phyloP scores from a whole-genome alignment of 1,284 basidiomycete genomes.

The Serendipita sp. region DNA sequence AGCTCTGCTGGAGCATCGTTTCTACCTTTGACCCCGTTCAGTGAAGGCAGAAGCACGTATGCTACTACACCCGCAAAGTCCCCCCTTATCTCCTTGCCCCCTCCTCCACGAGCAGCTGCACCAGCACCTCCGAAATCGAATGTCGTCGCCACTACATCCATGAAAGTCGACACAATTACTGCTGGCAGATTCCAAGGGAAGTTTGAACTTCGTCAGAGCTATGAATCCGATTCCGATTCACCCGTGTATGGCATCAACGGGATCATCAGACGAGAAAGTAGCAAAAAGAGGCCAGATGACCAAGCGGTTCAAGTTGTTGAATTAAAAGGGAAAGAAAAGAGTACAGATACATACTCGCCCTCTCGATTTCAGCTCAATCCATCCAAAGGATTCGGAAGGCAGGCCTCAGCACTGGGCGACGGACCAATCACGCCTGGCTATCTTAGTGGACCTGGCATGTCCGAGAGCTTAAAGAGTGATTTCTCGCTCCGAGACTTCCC shows the following conservation, averaged over 20 bases:
- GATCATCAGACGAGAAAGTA: constrained; percentile 18
- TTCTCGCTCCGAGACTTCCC: constrained; percentile 61
- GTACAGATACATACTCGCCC: constrained; percentile 36
- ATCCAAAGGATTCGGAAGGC: constrained; percentile 11
- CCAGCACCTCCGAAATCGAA: neutral
- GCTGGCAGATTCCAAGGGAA: neutral
- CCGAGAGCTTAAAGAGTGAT: constrained; percentile 35
- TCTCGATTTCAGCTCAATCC: neutral
- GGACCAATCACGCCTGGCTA: constrained; percentile 8
- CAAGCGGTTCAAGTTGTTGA: neutral
- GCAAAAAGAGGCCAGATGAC: constrained; percentile 21
- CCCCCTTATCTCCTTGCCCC: neutral
- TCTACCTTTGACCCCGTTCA: neutral
- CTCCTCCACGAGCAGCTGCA: neutral
- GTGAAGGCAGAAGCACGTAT: neutral
- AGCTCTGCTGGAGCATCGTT: neutral
- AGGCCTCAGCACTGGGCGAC: neutral
- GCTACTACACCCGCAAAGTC: constrained; percentile 9
- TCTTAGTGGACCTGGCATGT: constrained; percentile 11
- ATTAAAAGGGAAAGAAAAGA: constrained; percentile 33
- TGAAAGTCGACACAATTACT: neutral
- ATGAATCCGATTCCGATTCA: constrained; percentile 22
- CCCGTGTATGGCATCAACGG: constrained; percentile 37
- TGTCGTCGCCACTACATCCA: neutral
- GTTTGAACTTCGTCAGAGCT: neutral